A percentile compares a stretch with the other conserved stretches of the same genome.
These are phyloP conservation scores for Fusarium paranaense DNA, from an alignment of 2,329 filamentous ascomycete genomes.

Conservation along the genomic window DNA sequence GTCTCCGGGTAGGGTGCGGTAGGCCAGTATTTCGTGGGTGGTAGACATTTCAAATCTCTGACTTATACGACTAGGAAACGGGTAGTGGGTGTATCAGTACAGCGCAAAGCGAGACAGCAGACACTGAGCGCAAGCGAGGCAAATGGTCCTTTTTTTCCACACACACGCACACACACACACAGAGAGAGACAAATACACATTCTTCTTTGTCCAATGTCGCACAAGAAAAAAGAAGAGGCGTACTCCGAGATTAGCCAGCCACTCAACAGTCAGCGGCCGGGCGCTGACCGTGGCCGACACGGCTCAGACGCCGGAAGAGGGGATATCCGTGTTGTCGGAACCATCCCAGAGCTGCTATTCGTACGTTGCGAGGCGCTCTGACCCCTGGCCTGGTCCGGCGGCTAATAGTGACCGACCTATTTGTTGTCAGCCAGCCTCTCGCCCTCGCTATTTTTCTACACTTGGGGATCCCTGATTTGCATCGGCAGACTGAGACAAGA, in stretches of 20 bases:
- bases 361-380: conserved; percentile 9
- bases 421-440: conserved; percentile 28
- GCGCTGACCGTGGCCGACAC: conserved; percentile 10
- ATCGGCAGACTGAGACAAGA: neutral
- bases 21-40: conserved; percentile 6
- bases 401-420: neutral
- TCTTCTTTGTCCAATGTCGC: conserved; percentile 9
- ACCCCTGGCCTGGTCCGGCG: neutral
- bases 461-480: neutral
- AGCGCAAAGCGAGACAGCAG: neutral
- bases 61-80: conserved; percentile 12
- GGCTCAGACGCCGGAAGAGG: conserved; percentile 6
- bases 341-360: conserved; percentile 3
- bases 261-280: conserved; percentile 2
- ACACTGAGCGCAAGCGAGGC: conserved; percentile 28
- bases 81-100: conserved; percentile 18
- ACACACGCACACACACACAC: neutral
- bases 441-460: conserved; percentile 11
- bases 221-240: neutral
- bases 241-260: neutral
- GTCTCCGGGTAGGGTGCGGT: conserved; percentile 5
- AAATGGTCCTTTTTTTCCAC: neutral
- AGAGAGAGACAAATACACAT: conserved; percentile 13
- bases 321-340: conserved; percentile 22
- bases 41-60: neutral